phyloP scores from a whole-genome alignment of 768 basidiomycete genomes.

The Boletellus emodensis region DNA sequence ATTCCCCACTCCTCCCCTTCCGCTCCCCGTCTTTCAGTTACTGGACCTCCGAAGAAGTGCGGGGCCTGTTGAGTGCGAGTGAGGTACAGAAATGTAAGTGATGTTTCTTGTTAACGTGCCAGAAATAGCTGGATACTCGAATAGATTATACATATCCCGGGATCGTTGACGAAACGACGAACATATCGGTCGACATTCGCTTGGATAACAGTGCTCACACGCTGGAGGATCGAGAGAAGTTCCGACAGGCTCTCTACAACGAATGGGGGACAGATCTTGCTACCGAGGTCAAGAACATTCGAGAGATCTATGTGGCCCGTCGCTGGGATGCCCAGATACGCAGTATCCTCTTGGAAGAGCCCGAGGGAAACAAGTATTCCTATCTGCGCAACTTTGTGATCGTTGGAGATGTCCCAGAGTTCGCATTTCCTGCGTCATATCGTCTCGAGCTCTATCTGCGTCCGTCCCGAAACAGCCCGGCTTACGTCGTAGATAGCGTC shows the following conservation, averaged over 20 bases:
- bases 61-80: slow-evolving; percentile 2
- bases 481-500: slow-evolving; percentile 12
- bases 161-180: slow-evolving; percentile 5
- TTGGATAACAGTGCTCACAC: too few relatives aligned
- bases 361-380: not conserved
- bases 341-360: not conserved
- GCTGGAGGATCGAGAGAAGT: too few relatives aligned
- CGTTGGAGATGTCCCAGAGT: slow-evolving; percentile 11
- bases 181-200: too few relatives aligned
- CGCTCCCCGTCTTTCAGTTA: slow-evolving; percentile 1
- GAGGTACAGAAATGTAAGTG: slow-evolving; percentile 6
- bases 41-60: slow-evolving; percentile 14
- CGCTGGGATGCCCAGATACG: too few relatives aligned
- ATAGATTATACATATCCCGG: slow-evolving; percentile 21
- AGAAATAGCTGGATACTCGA: not conserved
- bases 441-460: slow-evolving; percentile 17
- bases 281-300: too few relatives aligned
- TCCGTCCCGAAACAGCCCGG: not conserved
- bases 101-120: not conserved
- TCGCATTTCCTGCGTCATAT: slow-evolving; percentile 17
- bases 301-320: too few relatives aligned
- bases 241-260: too few relatives aligned
- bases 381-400: slow-evolving; percentile 10
- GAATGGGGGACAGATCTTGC: too few relatives aligned
- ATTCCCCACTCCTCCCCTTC: slow-evolving; percentile 10